A percentile compares a stretch with the other conserved stretches of the same genome.
phyloP scores from a whole-genome alignment of 805 yeast genomes.

The Suhomyces faveliae region DNA sequence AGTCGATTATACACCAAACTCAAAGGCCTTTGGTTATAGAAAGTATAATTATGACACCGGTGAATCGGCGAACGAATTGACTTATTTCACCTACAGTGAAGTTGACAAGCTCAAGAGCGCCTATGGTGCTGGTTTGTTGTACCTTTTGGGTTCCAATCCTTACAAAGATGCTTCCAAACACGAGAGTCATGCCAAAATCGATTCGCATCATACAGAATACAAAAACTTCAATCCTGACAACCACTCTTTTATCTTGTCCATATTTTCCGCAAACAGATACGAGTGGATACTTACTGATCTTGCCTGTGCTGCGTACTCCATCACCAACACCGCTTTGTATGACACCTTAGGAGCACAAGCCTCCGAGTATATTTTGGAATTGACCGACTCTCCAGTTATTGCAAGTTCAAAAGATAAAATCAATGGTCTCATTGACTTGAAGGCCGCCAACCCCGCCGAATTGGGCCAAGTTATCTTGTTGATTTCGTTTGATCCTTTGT shows the following conservation, averaged over 20 bases:
- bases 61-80: slow-evolving; percentile 9
- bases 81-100: slow-evolving; percentile 14
- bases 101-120: slow-evolving; percentile 13
- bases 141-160: slow-evolving; percentile 20
- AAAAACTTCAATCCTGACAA: slow-evolving; percentile 16
- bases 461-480: slow-evolving; percentile 48
- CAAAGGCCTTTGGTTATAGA: slow-evolving; percentile 18
- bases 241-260: slow-evolving; percentile 31
- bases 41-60: slow-evolving; percentile 18
- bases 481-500: slow-evolving; percentile 53
- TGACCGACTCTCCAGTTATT: slow-evolving; percentile 44
- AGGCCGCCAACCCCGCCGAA: slow-evolving; percentile 29
- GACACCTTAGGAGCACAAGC: slow-evolving; percentile 40
- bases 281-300: slow-evolving; percentile 41
- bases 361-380: slow-evolving; percentile 31
- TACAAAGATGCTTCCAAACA: slow-evolving; percentile 14
- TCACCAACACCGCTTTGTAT: slow-evolving; percentile 40
- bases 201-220: slow-evolving; percentile 14
- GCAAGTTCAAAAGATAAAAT: slow-evolving; percentile 55
- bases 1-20: slow-evolving; percentile 11
- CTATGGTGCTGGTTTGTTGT: slow-evolving; percentile 25
- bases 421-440: slow-evolving; percentile 44
- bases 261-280: slow-evolving; percentile 33
- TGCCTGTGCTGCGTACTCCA: slow-evolving; percentile 30
- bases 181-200: slow-evolving; percentile 23